These are phyloP conservation scores for Rhododendron williamsianum DNA, from an alignment of 148 eudicot genomes.

Conservation along the genomic window DNA sequence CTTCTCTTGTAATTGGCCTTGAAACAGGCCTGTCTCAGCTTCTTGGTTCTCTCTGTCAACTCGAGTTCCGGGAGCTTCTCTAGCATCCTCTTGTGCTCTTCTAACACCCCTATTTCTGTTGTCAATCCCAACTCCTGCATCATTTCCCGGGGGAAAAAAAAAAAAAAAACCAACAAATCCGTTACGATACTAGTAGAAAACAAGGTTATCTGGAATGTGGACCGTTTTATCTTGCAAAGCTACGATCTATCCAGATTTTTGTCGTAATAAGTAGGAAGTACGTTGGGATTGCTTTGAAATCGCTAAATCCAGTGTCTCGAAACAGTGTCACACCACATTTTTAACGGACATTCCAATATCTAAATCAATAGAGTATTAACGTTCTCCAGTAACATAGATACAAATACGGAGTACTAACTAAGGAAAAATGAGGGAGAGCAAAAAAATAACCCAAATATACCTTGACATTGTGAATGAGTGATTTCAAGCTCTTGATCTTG, in stretches of 20 bases:
- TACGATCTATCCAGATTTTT: not conserved
- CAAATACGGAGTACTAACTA: too few relatives aligned
- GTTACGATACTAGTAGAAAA: not conserved
- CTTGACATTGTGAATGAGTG: slow-evolving; percentile 58
- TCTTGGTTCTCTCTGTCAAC: slow-evolving; percentile 46
- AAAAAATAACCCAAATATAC: slow-evolving; percentile 11
- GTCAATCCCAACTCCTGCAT: slow-evolving; percentile 48
- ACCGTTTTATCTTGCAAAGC: not conserved
- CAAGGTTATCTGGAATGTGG: too few relatives aligned
- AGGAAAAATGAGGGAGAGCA: not conserved
- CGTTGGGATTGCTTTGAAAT: too few relatives aligned
- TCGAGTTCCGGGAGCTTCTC: slow-evolving; percentile 48
- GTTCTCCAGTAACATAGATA: too few relatives aligned
- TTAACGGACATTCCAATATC: too few relatives aligned
- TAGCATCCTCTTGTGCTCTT: slow-evolving; percentile 53
- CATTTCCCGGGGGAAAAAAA: not conserved
- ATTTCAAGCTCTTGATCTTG: slow-evolving; percentile 55
- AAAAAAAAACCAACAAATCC: not conserved
- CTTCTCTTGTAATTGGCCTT: slow-evolving; percentile 70
- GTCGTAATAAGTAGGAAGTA: too few relatives aligned
- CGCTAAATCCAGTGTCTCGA: too few relatives aligned
- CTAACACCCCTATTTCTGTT: slow-evolving; percentile 36
- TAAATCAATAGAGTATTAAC: too few relatives aligned
- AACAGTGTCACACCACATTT: too few relatives aligned
- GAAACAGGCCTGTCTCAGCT: slow-evolving; percentile 65